phyloP scores from a whole-genome alignment of 2,329 filamentous ascomycete species.

The Botrytis aclada region DNA sequence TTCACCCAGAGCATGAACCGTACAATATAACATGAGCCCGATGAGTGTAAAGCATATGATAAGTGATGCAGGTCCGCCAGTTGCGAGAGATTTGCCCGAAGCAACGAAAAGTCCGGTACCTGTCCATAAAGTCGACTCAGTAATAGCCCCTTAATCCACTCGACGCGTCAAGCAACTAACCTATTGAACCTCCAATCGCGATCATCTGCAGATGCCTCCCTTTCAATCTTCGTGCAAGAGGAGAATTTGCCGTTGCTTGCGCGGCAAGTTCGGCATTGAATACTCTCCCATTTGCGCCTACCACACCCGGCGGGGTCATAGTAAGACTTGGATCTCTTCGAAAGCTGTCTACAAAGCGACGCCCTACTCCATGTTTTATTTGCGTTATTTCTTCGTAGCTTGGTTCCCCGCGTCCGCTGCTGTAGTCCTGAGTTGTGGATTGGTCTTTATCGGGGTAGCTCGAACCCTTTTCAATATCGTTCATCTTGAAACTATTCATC shows the following conservation, averaged over 20 bases:
- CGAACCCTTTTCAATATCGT: conserved; percentile 24
- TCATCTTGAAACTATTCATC: conserved; percentile 13
- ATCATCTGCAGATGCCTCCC: conserved; percentile 94
- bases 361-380: conserved; percentile 22
- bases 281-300: conserved; percentile 37
- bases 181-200: conserved; percentile 89
- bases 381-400: conserved; percentile 31
- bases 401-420: conserved; percentile 26
- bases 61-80: conserved; percentile 74
- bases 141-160: background rate
- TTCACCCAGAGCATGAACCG: conserved; percentile 87
- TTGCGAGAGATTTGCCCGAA: conserved; percentile 67
- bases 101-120: conserved; percentile 85
- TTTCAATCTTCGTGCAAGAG: conserved; percentile 74
- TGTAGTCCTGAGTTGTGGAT: conserved; percentile 24
- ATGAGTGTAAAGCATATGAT: conserved; percentile 76
- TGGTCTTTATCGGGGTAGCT: conserved; percentile 18
- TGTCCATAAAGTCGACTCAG: conserved; percentile 33
- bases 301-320: conserved; percentile 44
- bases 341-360: conserved; percentile 33
- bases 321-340: conserved; percentile 43
- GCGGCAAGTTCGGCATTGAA: conserved; percentile 63
- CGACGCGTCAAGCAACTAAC: conserved; percentile 41
- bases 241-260: conserved; percentile 65
- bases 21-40: conserved; percentile 86